Evolutionary conservation across 495 filamentous ascomycete species (phyloP), one percentile per base, ranked within the genome.

Genomic region (Cenococcum geophilum): DNA sequence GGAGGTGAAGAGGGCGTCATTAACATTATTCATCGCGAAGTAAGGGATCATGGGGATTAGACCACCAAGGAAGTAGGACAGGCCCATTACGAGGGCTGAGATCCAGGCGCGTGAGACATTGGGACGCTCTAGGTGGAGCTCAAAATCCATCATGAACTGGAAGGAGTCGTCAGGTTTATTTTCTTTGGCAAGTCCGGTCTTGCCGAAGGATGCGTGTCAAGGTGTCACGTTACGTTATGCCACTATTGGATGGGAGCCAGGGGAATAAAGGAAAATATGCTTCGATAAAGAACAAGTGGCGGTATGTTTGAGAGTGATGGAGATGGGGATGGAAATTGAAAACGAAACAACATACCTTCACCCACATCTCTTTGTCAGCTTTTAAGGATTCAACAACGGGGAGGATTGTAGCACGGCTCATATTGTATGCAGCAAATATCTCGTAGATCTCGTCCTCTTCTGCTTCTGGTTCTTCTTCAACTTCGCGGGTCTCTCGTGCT

Each of bases 21-120:
- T 62, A 10, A 78, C 75, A 21, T 75, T 65, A 18, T 73, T 51
- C 66, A 78, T 72, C 37, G 73, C 73, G 58, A 83, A 83, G 60
- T 84, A 83, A 1, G 82, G 82, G 40, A 81, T 72, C 78, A 83
- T 78, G 0, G 82, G 82, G 5, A 83, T 69, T 23, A 83, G 69
- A 1, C 82, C 82, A 49, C 82, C 77, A 10, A 83, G 62, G 40
- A 84, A 80, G 65, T 84, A 84, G 23, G 76, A 71, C 8, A 78
- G 25, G 0, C 76, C 81, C 78, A 82, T 82, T 18, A 76, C 77
- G 2, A 72, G 62, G 16, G 78, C 80, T 25, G 73, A 76, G n/a
- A 80, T 67, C 72, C 72, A 80, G 11, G 76, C 75, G 22, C 74
- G 64, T 11, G 71, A 73, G 8, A 66, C 59, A 9, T 72, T 67